Conservation (phyloP, 129 eudicot genomes). For the Flaveria linearis region DNA sequence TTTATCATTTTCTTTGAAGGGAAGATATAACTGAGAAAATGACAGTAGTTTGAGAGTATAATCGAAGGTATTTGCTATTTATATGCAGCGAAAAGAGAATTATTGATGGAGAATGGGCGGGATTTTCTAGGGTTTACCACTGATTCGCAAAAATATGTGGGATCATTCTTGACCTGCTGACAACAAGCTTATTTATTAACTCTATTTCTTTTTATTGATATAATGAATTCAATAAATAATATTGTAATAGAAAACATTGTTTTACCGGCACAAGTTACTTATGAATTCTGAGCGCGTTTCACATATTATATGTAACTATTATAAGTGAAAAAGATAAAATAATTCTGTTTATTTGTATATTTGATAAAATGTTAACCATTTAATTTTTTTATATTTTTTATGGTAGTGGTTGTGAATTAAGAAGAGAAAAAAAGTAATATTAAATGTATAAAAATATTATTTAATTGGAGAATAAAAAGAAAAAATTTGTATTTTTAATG, state of each 20-base stretch:
- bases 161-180: slow-evolving; percentile 27
- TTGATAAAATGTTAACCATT: too few species aligned
- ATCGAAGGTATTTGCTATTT: slow-evolving; percentile 8
- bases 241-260: neutral
- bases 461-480: too few species aligned
- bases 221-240: neutral
- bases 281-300: too few species aligned
- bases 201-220: neutral
- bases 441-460: too few species aligned
- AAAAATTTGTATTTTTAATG: too few species aligned
- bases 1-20: slow-evolving; percentile 24
- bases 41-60: slow-evolving; percentile 1
- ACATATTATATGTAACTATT: too few species aligned
- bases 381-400: too few species aligned
- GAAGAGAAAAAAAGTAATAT: too few species aligned
- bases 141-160: slow-evolving; percentile 25
- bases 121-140: slow-evolving; percentile 33
- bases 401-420: too few species aligned
- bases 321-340: too few species aligned
- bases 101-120: slow-evolving; percentile 23
- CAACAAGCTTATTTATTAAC: slow-evolving; percentile 14
- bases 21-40: neutral
- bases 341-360: too few species aligned
- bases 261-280: neutral
- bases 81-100: slow-evolving; percentile 32